phyloP scores from a whole-genome alignment of 495 filamentous ascomycete genomes.

The Talaromyces stipitatus region DNA sequence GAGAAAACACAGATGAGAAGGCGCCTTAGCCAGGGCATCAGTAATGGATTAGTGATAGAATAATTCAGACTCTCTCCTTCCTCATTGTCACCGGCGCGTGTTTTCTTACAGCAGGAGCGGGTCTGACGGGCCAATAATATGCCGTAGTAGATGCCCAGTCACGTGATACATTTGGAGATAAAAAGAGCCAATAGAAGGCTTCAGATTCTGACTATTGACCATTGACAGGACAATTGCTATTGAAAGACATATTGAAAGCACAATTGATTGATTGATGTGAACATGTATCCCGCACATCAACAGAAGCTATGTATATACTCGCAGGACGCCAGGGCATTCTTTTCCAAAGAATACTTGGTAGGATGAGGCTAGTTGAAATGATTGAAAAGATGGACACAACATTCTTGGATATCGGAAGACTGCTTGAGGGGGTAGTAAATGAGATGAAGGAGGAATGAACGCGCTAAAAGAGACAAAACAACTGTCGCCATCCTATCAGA shows the following conservation, averaged over 20 bases:
- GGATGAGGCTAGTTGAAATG: neutral
- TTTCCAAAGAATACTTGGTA: neutral
- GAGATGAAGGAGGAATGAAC: neutral
- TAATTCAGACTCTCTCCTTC: slow-evolving; percentile 1
- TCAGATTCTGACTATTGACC: neutral
- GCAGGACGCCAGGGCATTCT: neutral
- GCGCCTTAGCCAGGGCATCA: neutral
- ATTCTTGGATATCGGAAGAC: neutral
- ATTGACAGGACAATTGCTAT: too few species aligned
- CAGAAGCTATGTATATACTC: neutral
- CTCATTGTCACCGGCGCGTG: neutral
- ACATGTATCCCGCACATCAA: slow-evolving; percentile 1
- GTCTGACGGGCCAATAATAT: neutral
- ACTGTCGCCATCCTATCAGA: neutral
- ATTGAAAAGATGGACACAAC: neutral
- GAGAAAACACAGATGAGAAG: neutral
- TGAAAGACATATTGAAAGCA: too few species aligned
- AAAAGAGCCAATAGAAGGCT: neutral
- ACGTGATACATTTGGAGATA: neutral
- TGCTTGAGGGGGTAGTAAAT: neutral
- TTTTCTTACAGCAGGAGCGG: neutral
- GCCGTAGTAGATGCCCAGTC: neutral
- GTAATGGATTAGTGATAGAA: neutral
- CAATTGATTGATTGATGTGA: neutral
- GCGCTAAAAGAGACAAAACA: neutral